Percentiles rank a stretch among this genome's conserved stretches.
These are phyloP conservation scores for Candida sp. DNA, from an alignment of 1,139 yeast species.

Conservation along the genomic window DNA sequence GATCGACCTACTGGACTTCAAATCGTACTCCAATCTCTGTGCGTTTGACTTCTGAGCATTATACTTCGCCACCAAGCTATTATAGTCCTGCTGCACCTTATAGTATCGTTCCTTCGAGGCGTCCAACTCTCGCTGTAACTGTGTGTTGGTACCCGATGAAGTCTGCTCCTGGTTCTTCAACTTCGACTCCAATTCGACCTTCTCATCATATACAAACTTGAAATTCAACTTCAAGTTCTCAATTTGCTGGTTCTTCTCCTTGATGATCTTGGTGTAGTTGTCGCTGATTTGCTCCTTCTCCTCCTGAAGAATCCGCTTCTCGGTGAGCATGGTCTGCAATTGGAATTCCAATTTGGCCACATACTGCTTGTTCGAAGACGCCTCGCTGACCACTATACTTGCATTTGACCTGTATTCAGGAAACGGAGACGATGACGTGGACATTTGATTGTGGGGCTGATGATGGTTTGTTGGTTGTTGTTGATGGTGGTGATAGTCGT, in stretches of 20 bases:
- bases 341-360: constrained; percentile 36
- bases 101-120: constrained; percentile 21
- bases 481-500: neutral
- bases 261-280: constrained; percentile 32
- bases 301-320: constrained; percentile 37
- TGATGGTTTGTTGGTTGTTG: neutral
- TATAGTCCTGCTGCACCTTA: constrained; percentile 16
- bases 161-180: constrained; percentile 51
- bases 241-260: constrained; percentile 35
- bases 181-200: constrained; percentile 58
- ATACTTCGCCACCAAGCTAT: constrained; percentile 27
- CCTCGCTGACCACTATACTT: neutral
- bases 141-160: constrained; percentile 39
- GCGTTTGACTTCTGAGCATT: constrained; percentile 25
- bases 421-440: constrained; percentile 20
- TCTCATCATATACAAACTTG: constrained; percentile 58
- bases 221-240: constrained; percentile 54
- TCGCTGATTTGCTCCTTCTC: constrained; percentile 30
- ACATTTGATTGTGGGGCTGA: neutral
- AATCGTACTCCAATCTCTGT: constrained; percentile 35
- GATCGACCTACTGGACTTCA: constrained; percentile 30
- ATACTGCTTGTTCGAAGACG: constrained; percentile 12
- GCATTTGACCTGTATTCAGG: constrained; percentile 16
- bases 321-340: constrained; percentile 32
- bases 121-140: constrained; percentile 33